These are phyloP conservation scores for Pythium guiyangense DNA, from an alignment of 352 stramenopile genomes.

Conservation along the genomic window DNA sequence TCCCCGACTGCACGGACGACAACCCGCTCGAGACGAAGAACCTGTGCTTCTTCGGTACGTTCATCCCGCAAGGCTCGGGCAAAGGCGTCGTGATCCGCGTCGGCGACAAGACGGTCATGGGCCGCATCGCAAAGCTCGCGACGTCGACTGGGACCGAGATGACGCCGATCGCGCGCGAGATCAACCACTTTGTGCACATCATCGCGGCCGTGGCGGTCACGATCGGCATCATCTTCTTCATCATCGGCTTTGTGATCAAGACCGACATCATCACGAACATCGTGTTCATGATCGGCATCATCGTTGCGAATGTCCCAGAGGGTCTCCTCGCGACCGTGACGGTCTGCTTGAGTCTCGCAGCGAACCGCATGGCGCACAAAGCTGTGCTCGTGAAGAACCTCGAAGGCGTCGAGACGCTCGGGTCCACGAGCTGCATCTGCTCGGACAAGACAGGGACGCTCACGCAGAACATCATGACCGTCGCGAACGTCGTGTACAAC, in stretches of 20 bases:
- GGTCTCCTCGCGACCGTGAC: conserved; percentile 81
- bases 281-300: conserved; percentile 30
- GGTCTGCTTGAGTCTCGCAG: conserved; percentile 72
- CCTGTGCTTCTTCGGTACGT: conserved; percentile 44
- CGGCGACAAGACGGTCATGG: conserved; percentile 49
- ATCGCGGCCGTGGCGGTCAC: conserved; percentile 36
- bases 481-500: conserved; percentile 69
- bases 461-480: conserved; percentile 88
- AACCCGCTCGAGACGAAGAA: conserved; percentile 51
- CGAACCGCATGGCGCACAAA: conserved; percentile 60
- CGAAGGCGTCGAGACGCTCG: conserved; percentile 78
- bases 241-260: conserved; percentile 45
- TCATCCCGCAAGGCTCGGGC: conserved; percentile 37
- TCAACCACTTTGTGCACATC: conserved; percentile 55
- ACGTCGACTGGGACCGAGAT: conserved; percentile 29
- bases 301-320: conserved; percentile 69
- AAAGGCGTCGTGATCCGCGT: conserved; percentile 37
- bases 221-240: conserved; percentile 45
- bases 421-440: conserved; percentile 85
- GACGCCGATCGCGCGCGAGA: conserved; percentile 41
- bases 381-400: conserved; percentile 86
- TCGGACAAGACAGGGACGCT: conserved; percentile 90
- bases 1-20: conserved; percentile 43
- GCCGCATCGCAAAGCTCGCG: conserved; percentile 37
- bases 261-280: conserved; percentile 38